Percentiles rank a stretch among this genome's conserved stretches.
These are phyloP conservation scores for Xerocomus spinulosus DNA, from an alignment of 768 basidiomycete genomes.

Conservation along the genomic window DNA sequence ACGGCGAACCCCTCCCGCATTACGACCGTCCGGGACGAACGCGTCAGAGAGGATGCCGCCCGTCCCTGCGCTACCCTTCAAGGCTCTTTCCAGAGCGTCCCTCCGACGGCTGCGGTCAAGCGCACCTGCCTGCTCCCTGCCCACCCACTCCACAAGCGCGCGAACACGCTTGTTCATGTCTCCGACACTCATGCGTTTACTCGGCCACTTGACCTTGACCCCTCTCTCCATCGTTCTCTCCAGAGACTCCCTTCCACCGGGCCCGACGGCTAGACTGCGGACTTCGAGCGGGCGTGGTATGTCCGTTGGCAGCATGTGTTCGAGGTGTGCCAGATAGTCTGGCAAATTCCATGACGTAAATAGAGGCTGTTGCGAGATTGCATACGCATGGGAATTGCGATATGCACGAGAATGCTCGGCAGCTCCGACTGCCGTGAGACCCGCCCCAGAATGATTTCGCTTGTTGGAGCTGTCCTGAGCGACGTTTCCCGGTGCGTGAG, in stretches of 20 bases:
- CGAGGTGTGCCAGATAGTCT: slow-evolving; percentile 86
- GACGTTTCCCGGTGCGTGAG: slow-evolving; percentile 29
- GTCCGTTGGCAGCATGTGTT: slow-evolving; percentile 75
- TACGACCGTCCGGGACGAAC: slow-evolving; percentile 15
- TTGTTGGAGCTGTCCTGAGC: slow-evolving; percentile 45
- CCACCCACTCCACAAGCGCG: slow-evolving; percentile 91
- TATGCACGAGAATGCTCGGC: slow-evolving; percentile 61
- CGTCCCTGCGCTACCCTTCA: slow-evolving; percentile 26
- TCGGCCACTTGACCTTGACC: slow-evolving; percentile 89
- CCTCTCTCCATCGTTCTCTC: slow-evolving; percentile 68
- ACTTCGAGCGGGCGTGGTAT: slow-evolving; percentile 73
- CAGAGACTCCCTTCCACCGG: slow-evolving; percentile 46
- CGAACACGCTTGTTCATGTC: slow-evolving; percentile 97
- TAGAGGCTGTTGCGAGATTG: slow-evolving; percentile 70
- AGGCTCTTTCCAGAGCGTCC: slow-evolving; percentile 59
- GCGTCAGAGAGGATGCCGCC: slow-evolving; percentile 4
- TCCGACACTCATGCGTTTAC: slow-evolving; percentile 90
- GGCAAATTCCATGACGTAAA: slow-evolving; percentile 89
- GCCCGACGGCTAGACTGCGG: slow-evolving; percentile 42
- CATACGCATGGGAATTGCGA: slow-evolving; percentile 76
- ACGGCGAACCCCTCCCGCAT: slow-evolving; percentile 6
- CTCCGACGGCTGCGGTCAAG: slow-evolving; percentile 64
- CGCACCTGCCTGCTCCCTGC: slow-evolving; percentile 75
- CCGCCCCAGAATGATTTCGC: slow-evolving; percentile 43
- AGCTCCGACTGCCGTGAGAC: slow-evolving; percentile 33